These are phyloP conservation scores for Trichothecium roseum DNA, from an alignment of 2,329 filamentous ascomycete genomes.

Conservation along the genomic window DNA sequence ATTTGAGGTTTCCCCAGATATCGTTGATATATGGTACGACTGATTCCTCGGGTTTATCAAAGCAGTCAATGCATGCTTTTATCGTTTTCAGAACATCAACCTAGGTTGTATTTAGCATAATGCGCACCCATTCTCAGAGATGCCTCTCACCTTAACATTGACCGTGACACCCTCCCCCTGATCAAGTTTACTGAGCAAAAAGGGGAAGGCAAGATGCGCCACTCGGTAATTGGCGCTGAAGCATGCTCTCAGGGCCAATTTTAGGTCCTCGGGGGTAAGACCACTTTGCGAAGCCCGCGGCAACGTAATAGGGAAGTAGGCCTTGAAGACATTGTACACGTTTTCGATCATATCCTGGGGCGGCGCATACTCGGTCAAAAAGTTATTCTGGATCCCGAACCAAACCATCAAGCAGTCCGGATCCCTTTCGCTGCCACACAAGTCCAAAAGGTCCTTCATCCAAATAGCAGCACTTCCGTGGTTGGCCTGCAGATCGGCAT, in stretches of 20 bases:
- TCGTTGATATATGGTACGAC: constrained; percentile 37
- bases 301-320: constrained; percentile 51
- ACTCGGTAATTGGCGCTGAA: constrained; percentile 40
- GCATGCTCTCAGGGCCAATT: constrained; percentile 39
- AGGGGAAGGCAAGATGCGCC: constrained; percentile 37
- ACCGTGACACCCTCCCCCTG: constrained; percentile 48
- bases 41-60: constrained; percentile 33
- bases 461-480: constrained; percentile 34
- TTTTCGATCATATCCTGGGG: constrained; percentile 35
- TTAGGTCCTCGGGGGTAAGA: constrained; percentile 47
- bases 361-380: constrained; percentile 34
- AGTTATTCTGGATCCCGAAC: constrained; percentile 38
- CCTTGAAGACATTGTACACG: constrained; percentile 45
- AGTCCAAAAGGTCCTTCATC: constrained; percentile 35
- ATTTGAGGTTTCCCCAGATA: constrained; percentile 51
- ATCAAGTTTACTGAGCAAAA: constrained; percentile 46
- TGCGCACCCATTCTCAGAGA: not conserved
- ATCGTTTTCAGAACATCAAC: constrained; percentile 47
- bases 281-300: constrained; percentile 37
- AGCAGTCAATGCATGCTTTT: constrained; percentile 39
- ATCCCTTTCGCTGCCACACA: constrained; percentile 46
- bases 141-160: constrained; percentile 39
- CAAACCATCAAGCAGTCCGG: constrained; percentile 46
- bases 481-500: constrained; percentile 31
- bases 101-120: constrained; percentile 15